Conservation (phyloP, 441 rosid species). For the Manihot esculenta region DNA sequence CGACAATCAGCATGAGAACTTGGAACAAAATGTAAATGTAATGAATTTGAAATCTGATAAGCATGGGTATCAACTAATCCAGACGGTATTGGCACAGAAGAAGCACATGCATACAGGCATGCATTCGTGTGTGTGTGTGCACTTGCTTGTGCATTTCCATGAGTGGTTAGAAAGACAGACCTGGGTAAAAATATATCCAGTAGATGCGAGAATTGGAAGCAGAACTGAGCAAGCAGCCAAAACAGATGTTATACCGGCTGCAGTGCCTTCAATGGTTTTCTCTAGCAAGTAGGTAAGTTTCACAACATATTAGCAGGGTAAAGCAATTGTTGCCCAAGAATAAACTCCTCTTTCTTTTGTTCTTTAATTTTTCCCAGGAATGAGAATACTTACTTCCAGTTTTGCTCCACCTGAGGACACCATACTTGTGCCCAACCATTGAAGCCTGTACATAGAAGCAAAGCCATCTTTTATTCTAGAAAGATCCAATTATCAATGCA, state of each 20-base stretch:
- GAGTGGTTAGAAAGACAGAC: constrained; percentile 36
- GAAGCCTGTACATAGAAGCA: constrained; percentile 60
- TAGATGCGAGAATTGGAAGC: constrained; percentile 87
- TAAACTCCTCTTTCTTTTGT: neutral
- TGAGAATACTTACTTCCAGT: constrained; percentile 38
- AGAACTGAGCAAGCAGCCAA: constrained; percentile 74
- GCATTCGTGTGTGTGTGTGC: neutral
- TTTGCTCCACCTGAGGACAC: constrained; percentile 96
- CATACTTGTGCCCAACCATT: constrained; percentile 94
- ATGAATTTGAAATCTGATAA: neutral
- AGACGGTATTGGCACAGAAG: neutral
- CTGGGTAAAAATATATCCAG: constrained; percentile 72
- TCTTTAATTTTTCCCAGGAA: neutral
- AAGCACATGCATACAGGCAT: neutral
- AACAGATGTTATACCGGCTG: constrained; percentile 90
- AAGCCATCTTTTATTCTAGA: neutral
- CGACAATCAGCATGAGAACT: too few species aligned
- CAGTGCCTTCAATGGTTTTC: constrained; percentile 98
- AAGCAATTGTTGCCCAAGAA: neutral
- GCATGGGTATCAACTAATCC: neutral
- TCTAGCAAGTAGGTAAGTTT: constrained; percentile 37
- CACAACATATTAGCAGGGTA: neutral
- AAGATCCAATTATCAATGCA: neutral
- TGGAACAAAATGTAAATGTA: neutral
- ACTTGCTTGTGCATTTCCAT: neutral